Evolutionary conservation across 1,139 yeast genomes (phyloP).

Genomic region (Candida sanyaensis): DNA sequence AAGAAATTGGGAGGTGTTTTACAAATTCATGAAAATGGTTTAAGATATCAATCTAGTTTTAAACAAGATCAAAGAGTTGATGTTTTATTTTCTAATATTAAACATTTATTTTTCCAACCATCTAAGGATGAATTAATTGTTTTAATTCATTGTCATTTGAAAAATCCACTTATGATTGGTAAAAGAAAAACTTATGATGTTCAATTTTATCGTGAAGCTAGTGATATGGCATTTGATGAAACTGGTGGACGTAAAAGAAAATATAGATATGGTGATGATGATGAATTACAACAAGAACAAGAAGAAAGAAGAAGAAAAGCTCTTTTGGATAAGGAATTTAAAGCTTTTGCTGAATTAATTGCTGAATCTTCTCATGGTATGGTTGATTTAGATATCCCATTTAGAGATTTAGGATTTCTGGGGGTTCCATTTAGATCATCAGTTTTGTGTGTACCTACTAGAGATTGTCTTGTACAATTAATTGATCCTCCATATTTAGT

Average conservation of each 20-base stretch:
- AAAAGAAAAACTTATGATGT: slow-evolving; percentile 94
- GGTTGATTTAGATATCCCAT: slow-evolving; percentile 89
- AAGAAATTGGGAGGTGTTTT: slow-evolving; percentile 91
- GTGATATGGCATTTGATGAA: slow-evolving; percentile 95
- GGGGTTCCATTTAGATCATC: slow-evolving; percentile 98
- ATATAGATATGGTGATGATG: slow-evolving; percentile 96
- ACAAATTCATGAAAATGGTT: slow-evolving; percentile 94
- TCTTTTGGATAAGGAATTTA: slow-evolving; percentile 88
- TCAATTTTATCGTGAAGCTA: slow-evolving; percentile 95
- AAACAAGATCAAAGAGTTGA: slow-evolving; percentile 87
- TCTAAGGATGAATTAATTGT: slow-evolving; percentile 94
- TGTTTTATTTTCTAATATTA: slow-evolving; percentile 83
- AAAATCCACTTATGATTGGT: slow-evolving; percentile 92
- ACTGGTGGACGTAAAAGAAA: slow-evolving; percentile 92
- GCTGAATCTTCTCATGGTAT: slow-evolving; percentile 83
- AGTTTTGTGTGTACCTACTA: slow-evolving; percentile 94
- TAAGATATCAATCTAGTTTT: slow-evolving; percentile 84
- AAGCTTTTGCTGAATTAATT: slow-evolving; percentile 84
- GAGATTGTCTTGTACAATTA: slow-evolving; percentile 92
- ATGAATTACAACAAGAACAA: slow-evolving; percentile 97
- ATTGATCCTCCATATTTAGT: slow-evolving; percentile 95
- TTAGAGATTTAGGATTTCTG: slow-evolving; percentile 93
- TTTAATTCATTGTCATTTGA: slow-evolving; percentile 87
- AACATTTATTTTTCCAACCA: slow-evolving; percentile 93
- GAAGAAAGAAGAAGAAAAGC: slow-evolving; percentile 95